Percentiles rank a stretch among this genome's conserved stretches.
Conservation (phyloP, 306 rosid genomes). For the Hippophae gyantsensis region DNA sequence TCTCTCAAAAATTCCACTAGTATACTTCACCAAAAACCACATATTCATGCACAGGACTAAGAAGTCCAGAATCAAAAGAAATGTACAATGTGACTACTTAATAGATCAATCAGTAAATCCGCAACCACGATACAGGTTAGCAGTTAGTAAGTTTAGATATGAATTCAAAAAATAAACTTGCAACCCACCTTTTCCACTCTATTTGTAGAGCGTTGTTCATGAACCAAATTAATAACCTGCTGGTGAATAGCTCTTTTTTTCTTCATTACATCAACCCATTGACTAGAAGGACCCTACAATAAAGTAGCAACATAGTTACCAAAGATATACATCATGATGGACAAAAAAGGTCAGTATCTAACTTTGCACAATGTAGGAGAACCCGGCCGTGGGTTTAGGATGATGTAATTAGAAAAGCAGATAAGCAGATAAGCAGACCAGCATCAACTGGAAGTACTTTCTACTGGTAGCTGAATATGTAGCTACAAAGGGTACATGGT, state of each 20-base stretch:
- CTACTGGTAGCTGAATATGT: too few relatives aligned
- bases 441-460: too few relatives aligned
- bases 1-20: too few relatives aligned
- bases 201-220: conserved; percentile 44
- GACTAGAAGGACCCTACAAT: conserved; percentile 61
- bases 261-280: conserved; percentile 93
- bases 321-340: background rate
- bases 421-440: too few relatives aligned
- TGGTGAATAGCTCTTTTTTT: conserved; percentile 85
- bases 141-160: background rate
- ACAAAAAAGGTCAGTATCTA: too few relatives aligned
- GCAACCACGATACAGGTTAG: background rate
- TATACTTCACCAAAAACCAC: too few relatives aligned
- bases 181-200: conserved; percentile 36
- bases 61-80: too few relatives aligned
- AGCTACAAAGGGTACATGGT: too few relatives aligned
- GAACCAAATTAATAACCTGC: conserved; percentile 54
- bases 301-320: conserved; percentile 6
- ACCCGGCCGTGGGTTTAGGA: too few relatives aligned
- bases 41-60: too few relatives aligned
- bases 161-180: background rate
- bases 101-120: background rate
- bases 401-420: too few relatives aligned
- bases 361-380: too few relatives aligned
- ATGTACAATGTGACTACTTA: background rate